These are phyloP conservation scores for Cryptococcus neoformans DNA, from an alignment of 1,284 basidiomycete species.

Conservation along the genomic window DNA sequence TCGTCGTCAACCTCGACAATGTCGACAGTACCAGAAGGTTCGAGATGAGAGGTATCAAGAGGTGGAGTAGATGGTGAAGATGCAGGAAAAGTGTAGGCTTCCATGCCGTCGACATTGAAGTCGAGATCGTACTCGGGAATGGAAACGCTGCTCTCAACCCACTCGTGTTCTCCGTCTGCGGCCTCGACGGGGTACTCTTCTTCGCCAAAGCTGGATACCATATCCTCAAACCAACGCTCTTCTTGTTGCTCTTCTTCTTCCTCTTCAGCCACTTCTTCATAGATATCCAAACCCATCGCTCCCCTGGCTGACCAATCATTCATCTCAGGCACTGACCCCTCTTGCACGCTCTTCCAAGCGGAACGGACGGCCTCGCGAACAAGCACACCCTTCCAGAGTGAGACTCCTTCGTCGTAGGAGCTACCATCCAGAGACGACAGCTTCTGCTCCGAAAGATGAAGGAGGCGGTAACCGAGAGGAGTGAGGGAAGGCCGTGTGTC, in stretches of 20 bases:
- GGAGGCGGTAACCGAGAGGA: conserved; percentile 40
- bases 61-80: conserved; percentile 6
- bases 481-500: conserved; percentile 33
- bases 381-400: conserved; percentile 34
- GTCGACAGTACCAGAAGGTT: conserved; percentile 8
- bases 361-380: conserved; percentile 38
- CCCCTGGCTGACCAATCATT: conserved; percentile 30
- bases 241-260: conserved; percentile 25
- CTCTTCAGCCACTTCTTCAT: conserved; percentile 28
- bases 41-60: conserved; percentile 1
- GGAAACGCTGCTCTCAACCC: conserved; percentile 29
- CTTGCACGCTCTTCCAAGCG: conserved; percentile 40
- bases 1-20: conserved; percentile 13
- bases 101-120: conserved; percentile 21
- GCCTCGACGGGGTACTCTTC: conserved; percentile 11
- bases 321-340: conserved; percentile 24
- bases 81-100: conserved; percentile 25
- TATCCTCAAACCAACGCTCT: conserved; percentile 42
- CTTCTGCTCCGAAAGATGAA: conserved; percentile 39
- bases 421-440: conserved; percentile 33
- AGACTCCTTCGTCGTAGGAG: conserved; percentile 21
- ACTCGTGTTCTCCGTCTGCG: conserved; percentile 14
- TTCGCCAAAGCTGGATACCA: conserved; percentile 31
- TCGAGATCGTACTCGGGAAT: conserved; percentile 20
- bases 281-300: conserved; percentile 39